Evolutionary conservation across 2,329 filamentous ascomycete genomes (phyloP), one percentile per base, ranked within the genome.

Genomic region (Colletotrichum lupini): DNA sequence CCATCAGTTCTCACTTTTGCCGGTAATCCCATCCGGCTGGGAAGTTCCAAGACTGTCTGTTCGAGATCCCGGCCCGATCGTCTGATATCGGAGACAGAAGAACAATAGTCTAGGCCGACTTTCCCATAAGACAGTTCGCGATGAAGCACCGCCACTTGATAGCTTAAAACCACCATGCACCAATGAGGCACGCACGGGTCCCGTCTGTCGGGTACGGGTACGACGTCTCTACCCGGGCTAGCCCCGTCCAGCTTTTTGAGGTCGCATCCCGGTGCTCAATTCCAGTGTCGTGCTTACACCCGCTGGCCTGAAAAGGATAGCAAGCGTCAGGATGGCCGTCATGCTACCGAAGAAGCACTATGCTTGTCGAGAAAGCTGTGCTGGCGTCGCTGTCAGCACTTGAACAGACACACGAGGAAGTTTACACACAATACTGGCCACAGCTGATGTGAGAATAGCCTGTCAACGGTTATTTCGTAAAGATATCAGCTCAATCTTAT

Each of bases 131-230:
- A 42, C 28, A 14, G 6, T 28, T 28, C 26, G 9, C 24, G 35
- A 26, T 66, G 56, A 26, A 8, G 28, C 46, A 49, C 56, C 28
- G 67, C 49, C 56, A 61, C 60, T 37, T 16, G 62, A 16, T 42
- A 28, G n/a, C 24, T 26, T 57, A 16, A 22, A 65, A n/a, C 62
- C 61, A 35, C 5, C 12, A 22, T 65, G 60, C 67, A 60, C 42
- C 12, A 65, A 24, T 19, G 46, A 59, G 32, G 55, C 67, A 32
- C 67, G 70, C 70, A 61, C 67, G 35, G 60, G 67, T 73, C 56
- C 67, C 53, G 60, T 42, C 28, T 49, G 60, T 71, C 71, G 71
- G 67, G 71, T 71, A 71, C 70, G 67, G 60, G 37, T 73, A 71
- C 35, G 28, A 58, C 35, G 42, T 58, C n/a, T 60, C 28, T 57